Conservation (phyloP, 202 grass and related monocot species). For the Setaria italica region DNA sequence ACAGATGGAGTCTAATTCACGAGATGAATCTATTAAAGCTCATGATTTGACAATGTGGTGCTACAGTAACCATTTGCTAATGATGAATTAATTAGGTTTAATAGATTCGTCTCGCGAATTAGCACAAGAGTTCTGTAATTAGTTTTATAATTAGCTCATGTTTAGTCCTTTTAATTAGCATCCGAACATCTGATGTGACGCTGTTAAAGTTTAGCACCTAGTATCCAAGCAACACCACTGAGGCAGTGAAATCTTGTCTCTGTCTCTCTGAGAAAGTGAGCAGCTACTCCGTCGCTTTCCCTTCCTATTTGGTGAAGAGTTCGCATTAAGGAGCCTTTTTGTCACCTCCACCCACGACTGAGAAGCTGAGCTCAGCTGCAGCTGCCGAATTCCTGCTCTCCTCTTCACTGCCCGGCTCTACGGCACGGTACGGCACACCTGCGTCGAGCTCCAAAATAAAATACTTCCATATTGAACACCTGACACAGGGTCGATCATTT, state of each 20-base stretch:
- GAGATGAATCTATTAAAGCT: no score
- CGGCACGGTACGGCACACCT: neutral
- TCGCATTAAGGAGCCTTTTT: neutral
- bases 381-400: neutral
- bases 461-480: neutral
- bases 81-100: no score
- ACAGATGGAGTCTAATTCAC: no score
- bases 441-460: neutral
- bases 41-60: no score
- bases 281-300: constrained; percentile 5
- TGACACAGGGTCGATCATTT: neutral
- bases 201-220: no score
- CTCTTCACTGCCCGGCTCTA: neutral
- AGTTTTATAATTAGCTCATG: no score
- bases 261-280: neutral
- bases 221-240: no score
- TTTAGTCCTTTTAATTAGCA: no score
- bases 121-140: no score
- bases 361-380: neutral
- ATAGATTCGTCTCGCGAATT: no score
- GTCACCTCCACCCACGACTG: neutral
- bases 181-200: no score
- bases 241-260: neutral
- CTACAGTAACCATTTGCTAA: no score
- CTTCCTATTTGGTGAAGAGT: neutral